phyloP scores from a whole-genome alignment of 177 flowering plant genomes.

The Vitis hybrid region DNA sequence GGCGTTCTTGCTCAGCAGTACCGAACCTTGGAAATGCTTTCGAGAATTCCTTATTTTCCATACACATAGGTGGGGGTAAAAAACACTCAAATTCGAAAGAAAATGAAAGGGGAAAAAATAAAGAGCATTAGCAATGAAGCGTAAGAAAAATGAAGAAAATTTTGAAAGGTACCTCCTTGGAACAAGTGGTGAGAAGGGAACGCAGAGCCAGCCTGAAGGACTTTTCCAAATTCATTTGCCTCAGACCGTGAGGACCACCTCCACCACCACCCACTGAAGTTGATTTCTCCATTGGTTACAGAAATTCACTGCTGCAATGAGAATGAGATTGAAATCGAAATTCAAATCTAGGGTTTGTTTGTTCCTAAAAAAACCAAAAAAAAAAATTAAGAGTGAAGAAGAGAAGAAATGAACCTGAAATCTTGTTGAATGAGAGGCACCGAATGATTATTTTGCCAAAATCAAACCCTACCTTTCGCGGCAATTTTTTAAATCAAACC shows the following conservation, averaged over 20 bases:
- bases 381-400: no score
- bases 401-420: no score
- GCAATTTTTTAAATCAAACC: no score
- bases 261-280: background rate
- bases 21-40: slow-evolving; percentile 41
- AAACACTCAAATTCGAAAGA: background rate
- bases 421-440: no score
- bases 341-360: no score
- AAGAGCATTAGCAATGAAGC: background rate
- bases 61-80: background rate
- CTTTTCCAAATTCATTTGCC: slow-evolving; percentile 44
- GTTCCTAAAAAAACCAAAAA: no score
- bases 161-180: slow-evolving; percentile 39
- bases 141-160: background rate
- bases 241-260: slow-evolving; percentile 24
- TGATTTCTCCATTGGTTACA: slow-evolving; percentile 25
- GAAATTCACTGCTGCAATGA: background rate
- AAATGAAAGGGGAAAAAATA: background rate
- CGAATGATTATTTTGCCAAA: no score
- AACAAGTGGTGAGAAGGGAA: slow-evolving; percentile 53
- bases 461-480: no score
- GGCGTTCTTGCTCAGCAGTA: slow-evolving; percentile 33
- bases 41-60: slow-evolving; percentile 35
- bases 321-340: no score
- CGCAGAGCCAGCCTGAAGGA: slow-evolving; percentile 49